Conservation (phyloP, 176 grass and related monocot genomes). For the Pharus latifolius region DNA sequence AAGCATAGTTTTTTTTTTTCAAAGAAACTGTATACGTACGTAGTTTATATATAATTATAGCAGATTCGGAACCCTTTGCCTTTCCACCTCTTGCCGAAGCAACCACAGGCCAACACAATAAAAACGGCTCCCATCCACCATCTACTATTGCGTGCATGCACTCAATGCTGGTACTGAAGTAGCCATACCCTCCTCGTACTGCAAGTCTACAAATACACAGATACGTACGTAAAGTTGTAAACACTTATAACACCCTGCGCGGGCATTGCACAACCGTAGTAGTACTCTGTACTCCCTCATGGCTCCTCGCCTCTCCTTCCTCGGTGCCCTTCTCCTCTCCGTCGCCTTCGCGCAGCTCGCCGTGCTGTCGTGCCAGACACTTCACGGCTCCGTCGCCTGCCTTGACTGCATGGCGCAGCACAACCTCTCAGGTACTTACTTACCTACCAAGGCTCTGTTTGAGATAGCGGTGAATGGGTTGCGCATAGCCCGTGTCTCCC, state of each 20-base stretch:
- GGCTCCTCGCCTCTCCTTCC: not conserved
- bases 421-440: conserved; percentile 21
- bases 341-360: not conserved
- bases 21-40: no score
- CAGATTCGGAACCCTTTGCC: no score
- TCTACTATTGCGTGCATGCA: not conserved
- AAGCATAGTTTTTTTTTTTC: no score
- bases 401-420: conserved; percentile 31
- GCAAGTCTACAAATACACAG: not conserved
- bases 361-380: not conserved
- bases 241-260: not conserved
- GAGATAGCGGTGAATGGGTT: no score
- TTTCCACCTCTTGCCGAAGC: not conserved
- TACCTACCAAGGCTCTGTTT: no score
- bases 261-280: no score
- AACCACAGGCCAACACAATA: not conserved
- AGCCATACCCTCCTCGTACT: not conserved
- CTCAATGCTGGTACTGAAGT: not conserved
- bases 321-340: not conserved
- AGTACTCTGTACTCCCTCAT: not conserved
- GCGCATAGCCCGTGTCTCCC: not conserved
- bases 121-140: not conserved
- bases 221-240: no score
- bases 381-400: conserved; percentile 25
- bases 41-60: no score